Conservation (phyloP, 2,329 filamentous ascomycete species). For the Zymoseptoria passerinii region DNA sequence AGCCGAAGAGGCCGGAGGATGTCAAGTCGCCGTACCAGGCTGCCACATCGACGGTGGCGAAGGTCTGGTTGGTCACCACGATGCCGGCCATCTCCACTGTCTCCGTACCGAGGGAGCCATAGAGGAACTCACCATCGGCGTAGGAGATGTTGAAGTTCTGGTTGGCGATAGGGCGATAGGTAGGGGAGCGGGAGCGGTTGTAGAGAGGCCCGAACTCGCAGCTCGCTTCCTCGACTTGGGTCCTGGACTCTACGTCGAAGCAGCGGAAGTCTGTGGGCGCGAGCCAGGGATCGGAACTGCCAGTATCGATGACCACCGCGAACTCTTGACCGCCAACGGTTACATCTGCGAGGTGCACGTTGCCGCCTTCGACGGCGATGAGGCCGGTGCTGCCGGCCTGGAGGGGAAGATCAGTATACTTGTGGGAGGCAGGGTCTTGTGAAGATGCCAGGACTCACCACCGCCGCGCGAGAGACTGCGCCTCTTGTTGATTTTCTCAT, state of each 20-base stretch:
- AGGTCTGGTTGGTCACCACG: conserved; percentile 36
- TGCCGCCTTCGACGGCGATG: conserved; percentile 18
- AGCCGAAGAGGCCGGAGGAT: conserved; percentile 44
- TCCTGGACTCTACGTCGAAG: conserved; percentile 12
- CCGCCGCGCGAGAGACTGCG: conserved; percentile 6
- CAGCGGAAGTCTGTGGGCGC: conserved; percentile 25
- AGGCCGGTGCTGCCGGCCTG: conserved; percentile 17
- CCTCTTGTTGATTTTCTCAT: conserved; percentile 16
- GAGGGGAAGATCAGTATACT: not conserved
- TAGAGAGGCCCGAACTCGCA: conserved; percentile 30
- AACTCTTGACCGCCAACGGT: conserved; percentile 27
- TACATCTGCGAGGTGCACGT: conserved; percentile 26
- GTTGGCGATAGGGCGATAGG: conserved; percentile 32
- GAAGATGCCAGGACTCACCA: conserved; percentile 2
- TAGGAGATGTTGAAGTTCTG: conserved; percentile 40
- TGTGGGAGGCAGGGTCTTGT: not conserved
- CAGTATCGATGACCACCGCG: conserved; percentile 39
- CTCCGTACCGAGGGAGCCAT: conserved; percentile 34
- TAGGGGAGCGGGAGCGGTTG: conserved; percentile 21
- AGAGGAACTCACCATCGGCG: conserved; percentile 36
- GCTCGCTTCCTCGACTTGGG: conserved; percentile 12
- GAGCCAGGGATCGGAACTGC: conserved; percentile 43
- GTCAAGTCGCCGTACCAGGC: conserved; percentile 27
- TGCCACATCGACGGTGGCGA: conserved; percentile 37
- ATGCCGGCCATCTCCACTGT: conserved; percentile 40